These are phyloP conservation scores for Trichoderma polysporum DNA, from an alignment of 2,329 filamentous ascomycete species.

Conservation along the genomic window DNA sequence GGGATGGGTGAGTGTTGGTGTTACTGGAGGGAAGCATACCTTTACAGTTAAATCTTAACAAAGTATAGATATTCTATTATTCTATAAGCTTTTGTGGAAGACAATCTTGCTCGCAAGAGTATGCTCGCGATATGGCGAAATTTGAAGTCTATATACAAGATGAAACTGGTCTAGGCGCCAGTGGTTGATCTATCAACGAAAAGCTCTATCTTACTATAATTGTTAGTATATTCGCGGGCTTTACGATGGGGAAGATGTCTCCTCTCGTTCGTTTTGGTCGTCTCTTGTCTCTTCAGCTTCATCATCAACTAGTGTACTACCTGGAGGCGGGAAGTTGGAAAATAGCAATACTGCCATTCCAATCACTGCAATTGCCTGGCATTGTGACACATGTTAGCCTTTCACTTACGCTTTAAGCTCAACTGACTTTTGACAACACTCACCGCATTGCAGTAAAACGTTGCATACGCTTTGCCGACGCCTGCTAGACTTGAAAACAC, in stretches of 20 bases:
- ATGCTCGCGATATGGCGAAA: neutral
- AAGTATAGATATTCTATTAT: neutral
- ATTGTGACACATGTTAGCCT: conserved; percentile 18
- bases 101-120: neutral
- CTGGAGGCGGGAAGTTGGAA: conserved; percentile 43
- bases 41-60: neutral
- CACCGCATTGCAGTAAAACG: conserved; percentile 67
- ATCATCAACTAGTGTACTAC: conserved; percentile 37
- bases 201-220: neutral
- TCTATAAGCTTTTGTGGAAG: neutral
- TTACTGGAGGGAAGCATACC: neutral
- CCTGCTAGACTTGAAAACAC: conserved; percentile 64
- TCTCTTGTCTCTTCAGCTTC: conserved; percentile 21
- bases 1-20: neutral
- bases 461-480: conserved; percentile 58
- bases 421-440: conserved; percentile 24
- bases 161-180: neutral
- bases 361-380: conserved; percentile 51
- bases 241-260: neutral
- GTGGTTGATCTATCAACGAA: neutral
- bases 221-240: neutral
- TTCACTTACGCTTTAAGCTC: neutral
- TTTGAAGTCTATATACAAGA: no score
- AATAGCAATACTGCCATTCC: conserved; percentile 42
- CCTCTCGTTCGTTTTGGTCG: no score